Percentiles rank a stretch among this genome's conserved stretches.
These are phyloP conservation scores for Ophiostoma piceae DNA, from an alignment of 2,329 filamentous ascomycete genomes.

Conservation along the genomic window DNA sequence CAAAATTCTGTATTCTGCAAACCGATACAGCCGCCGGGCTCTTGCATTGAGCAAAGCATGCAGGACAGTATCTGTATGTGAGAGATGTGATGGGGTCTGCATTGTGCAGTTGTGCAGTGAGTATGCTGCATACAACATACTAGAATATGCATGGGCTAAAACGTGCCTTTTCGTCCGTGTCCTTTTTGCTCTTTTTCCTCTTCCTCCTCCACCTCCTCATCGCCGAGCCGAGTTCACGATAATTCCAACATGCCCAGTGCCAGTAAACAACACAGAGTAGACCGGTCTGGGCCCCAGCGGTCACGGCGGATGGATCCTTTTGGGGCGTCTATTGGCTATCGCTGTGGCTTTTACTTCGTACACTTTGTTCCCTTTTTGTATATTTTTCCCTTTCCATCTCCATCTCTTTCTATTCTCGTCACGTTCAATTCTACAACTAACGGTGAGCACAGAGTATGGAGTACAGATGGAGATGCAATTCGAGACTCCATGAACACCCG, in stretches of 20 bases:
- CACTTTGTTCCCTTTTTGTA: too few species aligned
- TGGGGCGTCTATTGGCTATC: not conserved
- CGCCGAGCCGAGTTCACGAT: constrained; percentile 9
- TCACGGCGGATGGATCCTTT: not conserved
- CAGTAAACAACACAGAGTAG: not conserved
- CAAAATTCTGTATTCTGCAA: not conserved
- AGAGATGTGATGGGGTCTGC: constrained; percentile 1
- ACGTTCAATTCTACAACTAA: not conserved
- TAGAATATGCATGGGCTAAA: not conserved
- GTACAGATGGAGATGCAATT: not conserved
- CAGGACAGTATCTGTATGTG: not conserved
- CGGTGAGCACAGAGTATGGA: not conserved
- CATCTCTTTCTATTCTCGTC: not conserved
- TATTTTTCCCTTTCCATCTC: too few species aligned
- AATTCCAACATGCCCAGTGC: not conserved
- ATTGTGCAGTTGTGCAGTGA: not conserved
- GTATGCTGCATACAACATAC: not conserved
- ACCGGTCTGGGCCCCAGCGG: constrained; percentile 8
- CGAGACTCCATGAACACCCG: not conserved
- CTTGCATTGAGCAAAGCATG: not conserved
- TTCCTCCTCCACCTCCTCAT: not conserved
- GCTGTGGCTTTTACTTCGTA: too few species aligned
- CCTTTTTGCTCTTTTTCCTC: too few species aligned
- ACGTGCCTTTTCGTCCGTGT: not conserved
- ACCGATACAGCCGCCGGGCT: constrained; percentile 4